Base-by-base conservation (phyloP, 2,329 filamentous ascomycete genomes). In the Pseudogymnoascus sp. region DNA sequence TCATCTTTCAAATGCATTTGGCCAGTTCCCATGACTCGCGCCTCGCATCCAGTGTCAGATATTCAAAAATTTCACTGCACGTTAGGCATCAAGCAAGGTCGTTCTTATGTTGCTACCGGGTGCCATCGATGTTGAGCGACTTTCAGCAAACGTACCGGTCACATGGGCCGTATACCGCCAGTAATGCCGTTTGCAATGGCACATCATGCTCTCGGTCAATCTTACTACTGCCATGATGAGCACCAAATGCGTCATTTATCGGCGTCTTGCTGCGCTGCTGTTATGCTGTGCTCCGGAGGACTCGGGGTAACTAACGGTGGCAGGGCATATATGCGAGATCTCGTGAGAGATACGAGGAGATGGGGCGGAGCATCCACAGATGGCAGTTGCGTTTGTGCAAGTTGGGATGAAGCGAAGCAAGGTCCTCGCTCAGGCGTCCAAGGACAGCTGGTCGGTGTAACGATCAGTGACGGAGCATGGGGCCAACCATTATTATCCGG, bases 391-490 rank as follows among this genome's bases (percentile, higher is more conserved):
- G 25, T 7, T 53, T 33, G 15, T n/a, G n/a, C 8, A 28, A 9
- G n/a, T 53, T 33, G n/a, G 47, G 28, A 53, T 18, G 47, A 33
- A 18, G 47, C 25, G 28, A 53, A 25, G 47, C 47, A n/a, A 18
- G 33, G 5, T 18, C 5, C 9, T 30, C 28, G n/a, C 11, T 33
- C n/a, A 53, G 20, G 5, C n/a, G 18, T 53, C 47, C 6, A 53
- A 14, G 28, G 47, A 53, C 47, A 18, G 47, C 47, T 53, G 47
- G 47, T 30, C 47, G 25, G 47, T 53, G 47, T 53, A 20, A 53
- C 47, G 18, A 12, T 53, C 47, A 18, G 25, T 33, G 9, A 7
- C 47, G 47, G 28, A 20, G 33, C n/a, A 28, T 15, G 43, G 43
- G 38, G 25, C 2, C 43, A 50, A 8, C 25, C 43, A 15, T 30